Evolutionary conservation across 352 stramenopile species (phyloP), one percentile per base, ranked within the genome.

Genomic region (Elongisporangium senticosum): DNA sequence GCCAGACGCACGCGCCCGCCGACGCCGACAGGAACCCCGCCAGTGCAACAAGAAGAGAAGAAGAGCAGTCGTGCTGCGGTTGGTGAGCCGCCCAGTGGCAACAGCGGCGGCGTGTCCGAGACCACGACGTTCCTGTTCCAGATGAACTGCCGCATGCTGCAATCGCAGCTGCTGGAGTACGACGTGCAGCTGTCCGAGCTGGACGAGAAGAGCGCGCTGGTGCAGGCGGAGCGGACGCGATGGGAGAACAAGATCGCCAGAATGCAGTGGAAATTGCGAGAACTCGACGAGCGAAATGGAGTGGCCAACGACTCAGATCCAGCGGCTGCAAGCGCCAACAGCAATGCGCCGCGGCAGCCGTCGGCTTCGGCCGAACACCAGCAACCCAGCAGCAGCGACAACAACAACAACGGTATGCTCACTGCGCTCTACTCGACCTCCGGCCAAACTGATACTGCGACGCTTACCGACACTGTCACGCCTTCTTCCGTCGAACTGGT

Each of bases 141-240:
- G 22, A 81, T 71, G 48, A 72, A 74, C 26, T 76, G 69, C 15
- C 64, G 64, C 22, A 40, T 80, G 17, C 51, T 87, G 21, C 54
- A 67, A 11, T 63, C 65, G 6, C 69, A 79, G 49, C 51, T 48
- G 20, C 53, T 89, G 33, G 75, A 86, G 20, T 71, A 69, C 22
- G 72, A 87, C 19, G 65, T 83, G 14, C 79, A 72, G 8, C 64
- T 59, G 8, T 53, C 63, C 0, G 72, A 86, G 20, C 49, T 85
- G 28, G 67, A 74, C n/a, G 74, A 86, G 39, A 68, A 79, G 7
- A 69, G 74, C 43, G 58, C 56, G 19, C 47, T 13, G 14, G 61
- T 75, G 21, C 56, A 39, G 8, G 64, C 65, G 17, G 64, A 79
- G 52, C 69, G 77, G 6, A 58, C 69, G 4, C 55, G 70, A 17